Evolutionary conservation across 192 early-diverging fungal genomes (phyloP), one percentile per base, ranked within the genome.

Genomic region (Podochytrium sp.): DNA sequence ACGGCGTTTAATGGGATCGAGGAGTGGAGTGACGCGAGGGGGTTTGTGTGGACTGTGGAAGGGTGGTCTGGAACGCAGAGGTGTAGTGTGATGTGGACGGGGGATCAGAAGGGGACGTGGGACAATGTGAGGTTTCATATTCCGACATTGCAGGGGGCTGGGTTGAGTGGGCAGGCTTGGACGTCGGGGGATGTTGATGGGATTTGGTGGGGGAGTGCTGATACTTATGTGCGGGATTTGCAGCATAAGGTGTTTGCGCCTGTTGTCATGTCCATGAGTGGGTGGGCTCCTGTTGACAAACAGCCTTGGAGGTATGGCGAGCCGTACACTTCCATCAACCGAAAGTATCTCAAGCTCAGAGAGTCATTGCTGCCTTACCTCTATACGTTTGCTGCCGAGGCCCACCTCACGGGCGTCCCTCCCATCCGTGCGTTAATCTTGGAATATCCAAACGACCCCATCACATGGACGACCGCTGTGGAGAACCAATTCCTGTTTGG

Each of bases 291-390:
- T 12, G 27, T 18, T 29, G 47, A 56, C 34, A 69, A 56, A 37
- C 52, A 55, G 7, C 66, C 66, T 7, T 69, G 66, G 66, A 12
- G 20, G 27, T 35, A 50, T 33, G 66, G 66, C 12, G 66, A 69
- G 34, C 66, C 66, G 20, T 69, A 69, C 66, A 69, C 66, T 25
- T 55, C 66, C 10, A 69, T 69, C 47, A 69, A 69, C 37, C 14
- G 52, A 52, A 69, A 69, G 35, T 69, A 69, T 55, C 33, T 69
- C 1, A 33, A 34, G 16, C 47, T 69, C 7, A 23, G 66, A 0
- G 50, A 38, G 34, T 69, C 66, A 12, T 56, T 69, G 29, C 49
- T 56, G 7, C 66, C 66, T 10, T 69, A 69, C 34, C 32, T 69
- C 23, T 69, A 69, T 33, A 35, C 50, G 2, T 56, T 55, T 51